These are phyloP conservation scores for Xylariaceae sp. DNA, from an alignment of 2,329 filamentous ascomycete genomes.

Conservation along the genomic window DNA sequence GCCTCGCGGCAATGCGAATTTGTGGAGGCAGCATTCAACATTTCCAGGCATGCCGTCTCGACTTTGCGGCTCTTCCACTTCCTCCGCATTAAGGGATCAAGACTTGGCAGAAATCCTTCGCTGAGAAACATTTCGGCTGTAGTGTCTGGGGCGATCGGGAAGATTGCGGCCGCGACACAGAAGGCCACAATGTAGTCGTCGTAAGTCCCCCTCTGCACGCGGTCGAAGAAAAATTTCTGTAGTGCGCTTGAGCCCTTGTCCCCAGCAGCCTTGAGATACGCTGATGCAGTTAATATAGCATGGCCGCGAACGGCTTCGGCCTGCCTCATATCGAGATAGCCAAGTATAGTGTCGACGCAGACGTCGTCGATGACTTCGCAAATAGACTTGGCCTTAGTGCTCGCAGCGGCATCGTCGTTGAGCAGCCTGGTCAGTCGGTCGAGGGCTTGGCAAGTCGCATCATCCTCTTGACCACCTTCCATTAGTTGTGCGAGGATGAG, in stretches of 20 bases:
- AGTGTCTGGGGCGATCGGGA: constrained; percentile 80
- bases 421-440: constrained; percentile 65
- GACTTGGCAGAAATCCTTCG: constrained; percentile 80
- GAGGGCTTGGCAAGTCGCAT: constrained; percentile 67
- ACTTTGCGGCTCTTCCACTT: constrained; percentile 86
- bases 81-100: constrained; percentile 77
- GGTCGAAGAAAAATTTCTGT: constrained; percentile 74
- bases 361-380: constrained; percentile 72
- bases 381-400: constrained; percentile 55
- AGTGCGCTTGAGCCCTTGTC: constrained; percentile 74
- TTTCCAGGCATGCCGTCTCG: constrained; percentile 83
- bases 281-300: constrained; percentile 80
- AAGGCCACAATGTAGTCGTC: constrained; percentile 92
- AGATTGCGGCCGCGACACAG: constrained; percentile 86
- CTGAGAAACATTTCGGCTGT: constrained; percentile 82
- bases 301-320: constrained; percentile 76
- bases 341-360: constrained; percentile 83
- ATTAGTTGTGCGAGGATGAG: constrained; percentile 87
- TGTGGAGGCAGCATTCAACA: constrained; percentile 91
- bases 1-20: constrained; percentile 81
- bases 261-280: constrained; percentile 79
- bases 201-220: constrained; percentile 75
- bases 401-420: constrained; percentile 56
- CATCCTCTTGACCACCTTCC: constrained; percentile 86
- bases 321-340: constrained; percentile 84